Base-by-base conservation (phyloP, 2,329 filamentous ascomycete species). In the Fusarium graminum region DNA sequence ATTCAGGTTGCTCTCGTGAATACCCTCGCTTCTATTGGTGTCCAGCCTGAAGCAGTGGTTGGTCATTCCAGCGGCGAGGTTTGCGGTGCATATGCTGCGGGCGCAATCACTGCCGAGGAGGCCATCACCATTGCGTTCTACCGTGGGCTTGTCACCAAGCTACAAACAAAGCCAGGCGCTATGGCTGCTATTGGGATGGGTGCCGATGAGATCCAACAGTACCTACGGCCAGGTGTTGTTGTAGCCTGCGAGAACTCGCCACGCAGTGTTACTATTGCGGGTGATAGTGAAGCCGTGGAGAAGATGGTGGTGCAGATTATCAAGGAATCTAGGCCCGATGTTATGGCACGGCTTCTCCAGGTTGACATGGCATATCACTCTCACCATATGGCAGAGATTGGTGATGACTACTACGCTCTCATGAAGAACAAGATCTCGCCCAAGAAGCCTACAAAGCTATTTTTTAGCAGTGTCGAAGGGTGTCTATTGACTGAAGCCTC, bases 361-460 rank as follows among this genome's bases (percentile, higher is more conserved):
- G 46, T 56, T 12, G 22, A 56, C 17, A 52, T 43, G 53, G 46
- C 53, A 17, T 56, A 56, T 19, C 53, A 56, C 13, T 56, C 53
- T 2, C 39, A 56, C 8, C 53, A 56, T 8, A 56, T 56, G 53
- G 13, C 11, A 5, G 39, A 52, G 7, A 43, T 52, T 19, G 53
- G 53, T 1, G 11, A 9, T 4, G 30, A 38, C 13, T 57, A 53
- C n/a, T 12, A 29, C 7, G 17, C 28, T 41, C 38, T 55, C 6
- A 42, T 55, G 45, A 6, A 42, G 16, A 22, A 29, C 8, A 28
- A 41, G 6, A 42, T 55, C 17, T 41, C 29, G 6, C 36, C 45
- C 6, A 42, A 22, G 17, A 51, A 34, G 8, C 45, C 52, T 3
- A 22, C 14, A 3, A 55, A 51, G 17, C 4, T 39, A 7, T 53